Evolutionary conservation across 2,329 filamentous ascomycete genomes (phyloP).

Genomic region (Talaromyces sp.): DNA sequence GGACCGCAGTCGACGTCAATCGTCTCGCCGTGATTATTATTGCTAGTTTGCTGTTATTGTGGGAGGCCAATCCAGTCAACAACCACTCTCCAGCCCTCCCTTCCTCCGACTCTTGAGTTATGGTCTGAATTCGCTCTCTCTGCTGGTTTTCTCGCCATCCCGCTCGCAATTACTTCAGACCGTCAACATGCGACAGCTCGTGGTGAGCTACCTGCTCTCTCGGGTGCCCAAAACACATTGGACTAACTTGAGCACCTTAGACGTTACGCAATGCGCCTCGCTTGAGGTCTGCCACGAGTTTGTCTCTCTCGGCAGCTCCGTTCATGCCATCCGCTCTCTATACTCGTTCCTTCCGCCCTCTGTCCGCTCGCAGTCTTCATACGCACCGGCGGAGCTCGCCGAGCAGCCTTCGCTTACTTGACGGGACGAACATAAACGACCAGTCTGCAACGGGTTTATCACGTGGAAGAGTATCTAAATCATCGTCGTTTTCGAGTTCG

Average conservation of each 20-base stretch:
- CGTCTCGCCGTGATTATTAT: background rate
- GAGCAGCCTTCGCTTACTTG: background rate
- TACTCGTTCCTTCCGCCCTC: background rate
- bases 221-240: background rate
- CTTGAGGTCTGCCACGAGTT: background rate
- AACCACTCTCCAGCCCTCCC: background rate
- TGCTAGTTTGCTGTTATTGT: background rate
- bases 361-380: background rate
- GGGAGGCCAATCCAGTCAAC: background rate
- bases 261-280: background rate
- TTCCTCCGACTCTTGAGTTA: background rate
- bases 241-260: background rate
- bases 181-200: slow-evolving; percentile 24
- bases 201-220: slow-evolving; percentile 16
- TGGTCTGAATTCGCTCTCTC: background rate
- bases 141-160: background rate
- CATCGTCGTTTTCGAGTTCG: slow-evolving; percentile 13
- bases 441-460: background rate
- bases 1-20: background rate
- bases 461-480: background rate
- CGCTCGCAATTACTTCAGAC: slow-evolving; percentile 14
- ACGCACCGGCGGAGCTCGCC: background rate
- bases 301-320: background rate
- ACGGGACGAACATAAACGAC: background rate
- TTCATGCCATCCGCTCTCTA: background rate